A percentile compares a stretch with the other conserved stretches of the same genome.
Conservation (phyloP, 345 rosid genomes). For the Draba incana region DNA sequence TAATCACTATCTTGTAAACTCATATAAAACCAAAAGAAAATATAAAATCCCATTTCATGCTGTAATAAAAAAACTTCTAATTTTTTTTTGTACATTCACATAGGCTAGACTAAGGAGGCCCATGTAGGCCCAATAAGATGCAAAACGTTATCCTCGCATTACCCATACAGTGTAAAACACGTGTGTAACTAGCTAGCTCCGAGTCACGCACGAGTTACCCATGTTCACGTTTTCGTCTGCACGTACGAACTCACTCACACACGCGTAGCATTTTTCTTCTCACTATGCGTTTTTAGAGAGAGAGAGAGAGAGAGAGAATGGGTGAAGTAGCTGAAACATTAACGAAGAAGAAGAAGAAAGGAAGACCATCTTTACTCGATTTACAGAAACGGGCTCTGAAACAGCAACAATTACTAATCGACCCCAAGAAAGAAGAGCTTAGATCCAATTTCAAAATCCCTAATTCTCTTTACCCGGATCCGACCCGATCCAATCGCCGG, state of each 20-base stretch:
- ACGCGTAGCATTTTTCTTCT: too few relatives aligned
- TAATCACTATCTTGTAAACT: too few relatives aligned
- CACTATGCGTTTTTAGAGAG: slow-evolving; percentile 21
- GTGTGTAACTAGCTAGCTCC: not conserved
- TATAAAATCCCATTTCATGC: too few relatives aligned
- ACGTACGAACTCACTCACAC: slow-evolving; percentile 34
- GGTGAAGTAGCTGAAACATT: slow-evolving; percentile 54
- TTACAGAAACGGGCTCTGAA: slow-evolving; percentile 86
- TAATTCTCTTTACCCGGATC: slow-evolving; percentile 34
- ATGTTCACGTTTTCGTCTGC: slow-evolving; percentile 20
- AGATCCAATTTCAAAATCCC: slow-evolving; percentile 57
- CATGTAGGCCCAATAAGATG: not conserved
- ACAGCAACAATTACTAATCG: slow-evolving; percentile 52
- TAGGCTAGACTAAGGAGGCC: not conserved
- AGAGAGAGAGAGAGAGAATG: slow-evolving; percentile 35
- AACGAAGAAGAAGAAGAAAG: slow-evolving; percentile 90
- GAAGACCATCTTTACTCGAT: slow-evolving; percentile 87
- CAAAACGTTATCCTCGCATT: not conserved
- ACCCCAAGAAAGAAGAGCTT: slow-evolving; percentile 40
- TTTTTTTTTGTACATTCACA: not conserved
- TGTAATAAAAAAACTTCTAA: too few relatives aligned
- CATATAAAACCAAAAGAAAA: too few relatives aligned
- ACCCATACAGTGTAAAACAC: slow-evolving; percentile 18
- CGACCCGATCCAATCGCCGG: slow-evolving; percentile 53
- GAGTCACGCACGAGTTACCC: slow-evolving; percentile 30